These are phyloP conservation scores for Ophiostoma piceae DNA, from an alignment of 2,329 filamentous ascomycete species.

Conservation along the genomic window DNA sequence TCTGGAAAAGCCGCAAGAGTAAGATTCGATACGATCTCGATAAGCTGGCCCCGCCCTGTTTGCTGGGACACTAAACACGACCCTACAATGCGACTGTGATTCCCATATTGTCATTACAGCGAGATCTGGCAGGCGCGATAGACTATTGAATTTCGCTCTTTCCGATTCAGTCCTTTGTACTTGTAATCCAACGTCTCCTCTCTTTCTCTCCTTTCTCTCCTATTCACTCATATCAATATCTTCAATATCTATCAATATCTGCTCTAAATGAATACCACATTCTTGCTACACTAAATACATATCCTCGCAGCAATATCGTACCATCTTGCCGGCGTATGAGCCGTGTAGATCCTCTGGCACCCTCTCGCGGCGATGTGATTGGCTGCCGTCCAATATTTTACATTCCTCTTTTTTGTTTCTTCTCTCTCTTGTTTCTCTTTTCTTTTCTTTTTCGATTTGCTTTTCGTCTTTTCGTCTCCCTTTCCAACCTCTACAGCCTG, in stretches of 20 bases:
- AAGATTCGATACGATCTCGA: conserved; percentile 15
- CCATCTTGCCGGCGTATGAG: background rate
- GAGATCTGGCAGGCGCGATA: background rate
- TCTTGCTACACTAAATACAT: background rate
- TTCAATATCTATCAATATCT: background rate
- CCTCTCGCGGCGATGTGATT: background rate
- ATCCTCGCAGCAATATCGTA: background rate
- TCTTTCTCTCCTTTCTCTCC: background rate
- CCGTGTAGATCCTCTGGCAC: background rate
- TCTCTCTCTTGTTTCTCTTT: background rate
- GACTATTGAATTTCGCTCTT: background rate
- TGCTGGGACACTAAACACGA: background rate
- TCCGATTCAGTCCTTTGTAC: background rate
- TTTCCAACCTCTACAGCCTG: background rate
- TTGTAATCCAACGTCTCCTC: background rate
- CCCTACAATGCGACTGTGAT: background rate
- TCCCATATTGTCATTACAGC: background rate
- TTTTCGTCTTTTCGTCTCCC: background rate
- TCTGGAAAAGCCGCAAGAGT: background rate
- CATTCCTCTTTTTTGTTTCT: background rate
- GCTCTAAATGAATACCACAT: background rate
- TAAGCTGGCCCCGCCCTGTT: conserved; percentile 11
- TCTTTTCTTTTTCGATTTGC: background rate
- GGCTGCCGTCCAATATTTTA: background rate
- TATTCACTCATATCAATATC: background rate